These are phyloP conservation scores for Sphagnum fallax DNA, from an alignment of 228 moss, liverwort and hornwort genomes.

Conservation along the genomic window DNA sequence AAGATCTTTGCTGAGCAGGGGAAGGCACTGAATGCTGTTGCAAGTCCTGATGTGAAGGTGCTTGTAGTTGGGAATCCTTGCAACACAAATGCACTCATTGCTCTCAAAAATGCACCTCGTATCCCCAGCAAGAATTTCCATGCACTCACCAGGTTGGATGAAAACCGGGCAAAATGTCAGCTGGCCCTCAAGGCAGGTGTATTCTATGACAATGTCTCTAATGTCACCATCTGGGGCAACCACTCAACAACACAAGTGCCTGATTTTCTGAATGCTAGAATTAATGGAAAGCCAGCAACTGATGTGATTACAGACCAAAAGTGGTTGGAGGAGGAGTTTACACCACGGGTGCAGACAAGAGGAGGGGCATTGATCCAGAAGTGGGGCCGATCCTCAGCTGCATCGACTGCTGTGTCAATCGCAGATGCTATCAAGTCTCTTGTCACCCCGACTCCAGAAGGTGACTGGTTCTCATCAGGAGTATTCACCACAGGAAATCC, in stretches of 20 bases:
- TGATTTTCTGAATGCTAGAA: conserved; percentile 87
- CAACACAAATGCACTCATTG: conserved; percentile 92
- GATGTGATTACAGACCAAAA: conserved; percentile 80
- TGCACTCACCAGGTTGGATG: conserved; percentile 85
- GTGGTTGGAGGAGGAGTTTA: conserved; percentile 93
- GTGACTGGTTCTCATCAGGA: conserved; percentile 94
- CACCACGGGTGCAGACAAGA: conserved; percentile 85
- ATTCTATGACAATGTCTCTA: conserved; percentile 96
- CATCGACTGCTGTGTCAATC: conserved; percentile 92
- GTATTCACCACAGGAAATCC: conserved; percentile 77
- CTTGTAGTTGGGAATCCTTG: conserved; percentile 92
- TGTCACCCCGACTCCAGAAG: conserved; percentile 68
- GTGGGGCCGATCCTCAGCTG: conserved; percentile 93
- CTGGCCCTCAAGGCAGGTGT: conserved; percentile 91
- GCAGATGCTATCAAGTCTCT: conserved; percentile 87
- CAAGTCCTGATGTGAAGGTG: conserved; percentile 83
- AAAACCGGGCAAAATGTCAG: conserved; percentile 96
- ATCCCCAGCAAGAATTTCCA: conserved; percentile 76
- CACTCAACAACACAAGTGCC: conserved; percentile 97
- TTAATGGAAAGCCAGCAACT: conserved; percentile 56
- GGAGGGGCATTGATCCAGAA: conserved; percentile 90
- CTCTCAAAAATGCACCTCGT: conserved; percentile 81
- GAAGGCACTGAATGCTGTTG: conserved; percentile 66
- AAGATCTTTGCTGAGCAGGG: conserved; percentile 81
- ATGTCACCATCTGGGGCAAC: conserved; percentile 96